Evolutionary conservation across 2,329 filamentous ascomycete genomes (phyloP), one percentile per base, ranked within the genome.

Genomic region (Penicillium digitatum): DNA sequence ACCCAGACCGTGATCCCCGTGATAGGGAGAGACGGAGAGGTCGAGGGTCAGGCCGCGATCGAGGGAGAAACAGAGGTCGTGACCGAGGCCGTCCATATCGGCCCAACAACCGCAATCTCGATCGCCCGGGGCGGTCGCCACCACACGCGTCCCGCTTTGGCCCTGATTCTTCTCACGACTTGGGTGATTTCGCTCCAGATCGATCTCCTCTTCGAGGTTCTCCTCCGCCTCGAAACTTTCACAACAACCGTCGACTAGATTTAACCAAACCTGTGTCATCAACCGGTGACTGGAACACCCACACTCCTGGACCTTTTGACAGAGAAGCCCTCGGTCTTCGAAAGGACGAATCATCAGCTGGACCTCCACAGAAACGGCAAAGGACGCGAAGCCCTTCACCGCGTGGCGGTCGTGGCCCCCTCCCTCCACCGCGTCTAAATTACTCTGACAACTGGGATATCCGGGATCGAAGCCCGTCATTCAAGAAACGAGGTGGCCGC

Each of bases 361-460:
- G 63, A 49, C 67, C 65, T 54, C 64, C 69, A 52, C 63, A 63
- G 31, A 74, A 75, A 66, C 69, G 73, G 47, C 72, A 71, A 61
- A 70, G 74, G 57, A 76, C 70, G 52, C 70, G 72, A 53, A 76
- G 73, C 59, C 72, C 72, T 52, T 76, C 75, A 29, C 72, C 71
- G 42, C 65, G 63, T 44, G 62, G 60, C 35, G 65, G 34, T 14
- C 56, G 56, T 42, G 51, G 50, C 9, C 48, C 51, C 11, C 59
- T 61, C 11, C 38, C 64, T 51, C 67, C 59, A 24, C 65, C 65
- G 45, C 66, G 66, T 32, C 63, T 66, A 29, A 61, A 59, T 27
- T 67, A 66, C 46, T 61, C 66, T 38, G 70, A 69, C 35, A 63
- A 66, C 35, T 66, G 68, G 55, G 66, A 70, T 56, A 72, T 69